Percentiles rank a stretch among this genome's conserved stretches.
These are phyloP conservation scores for Alternaria hordeiaustralica DNA, from an alignment of 2,329 filamentous ascomycete genomes.

Conservation along the genomic window DNA sequence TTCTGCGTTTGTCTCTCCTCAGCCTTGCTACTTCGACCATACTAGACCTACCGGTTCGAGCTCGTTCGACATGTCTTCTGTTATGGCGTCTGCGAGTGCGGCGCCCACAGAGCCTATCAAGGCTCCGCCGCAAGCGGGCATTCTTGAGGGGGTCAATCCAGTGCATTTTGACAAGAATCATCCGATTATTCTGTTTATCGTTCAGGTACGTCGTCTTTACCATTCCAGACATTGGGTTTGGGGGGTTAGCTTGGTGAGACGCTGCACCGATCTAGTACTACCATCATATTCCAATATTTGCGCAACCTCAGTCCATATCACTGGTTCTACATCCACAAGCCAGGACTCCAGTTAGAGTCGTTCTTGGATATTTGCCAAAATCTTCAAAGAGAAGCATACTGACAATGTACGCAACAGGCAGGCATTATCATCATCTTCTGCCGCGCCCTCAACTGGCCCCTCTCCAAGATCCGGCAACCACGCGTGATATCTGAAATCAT, in stretches of 20 bases:
- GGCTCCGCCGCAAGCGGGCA: constrained; percentile 66
- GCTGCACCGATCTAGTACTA: background rate
- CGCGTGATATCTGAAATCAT: constrained; percentile 85
- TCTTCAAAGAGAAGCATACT: background rate
- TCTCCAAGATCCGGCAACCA: constrained; percentile 78
- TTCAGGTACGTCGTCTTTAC: constrained; percentile 61
- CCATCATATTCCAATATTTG: background rate
- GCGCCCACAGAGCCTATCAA: constrained; percentile 26
- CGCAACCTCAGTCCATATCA: background rate
- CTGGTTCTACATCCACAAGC: background rate
- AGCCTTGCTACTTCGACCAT: background rate
- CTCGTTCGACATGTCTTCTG: constrained; percentile 34
- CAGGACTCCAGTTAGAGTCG: background rate
- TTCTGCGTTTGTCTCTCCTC: background rate
- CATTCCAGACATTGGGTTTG: background rate
- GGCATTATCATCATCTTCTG: constrained; percentile 78
- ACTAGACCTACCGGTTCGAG: constrained; percentile 10
- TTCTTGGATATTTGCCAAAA: background rate
- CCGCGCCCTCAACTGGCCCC: constrained; percentile 75
- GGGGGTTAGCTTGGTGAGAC: background rate
- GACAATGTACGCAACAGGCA: constrained; percentile 55
- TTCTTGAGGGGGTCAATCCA: constrained; percentile 75
- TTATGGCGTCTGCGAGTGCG: constrained; percentile 24
- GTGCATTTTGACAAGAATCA: constrained; percentile 72
- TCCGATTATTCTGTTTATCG: constrained; percentile 77